Base-by-base conservation (phyloP, 306 rosid species). In the Heteromeles arbutifolia region DNA sequence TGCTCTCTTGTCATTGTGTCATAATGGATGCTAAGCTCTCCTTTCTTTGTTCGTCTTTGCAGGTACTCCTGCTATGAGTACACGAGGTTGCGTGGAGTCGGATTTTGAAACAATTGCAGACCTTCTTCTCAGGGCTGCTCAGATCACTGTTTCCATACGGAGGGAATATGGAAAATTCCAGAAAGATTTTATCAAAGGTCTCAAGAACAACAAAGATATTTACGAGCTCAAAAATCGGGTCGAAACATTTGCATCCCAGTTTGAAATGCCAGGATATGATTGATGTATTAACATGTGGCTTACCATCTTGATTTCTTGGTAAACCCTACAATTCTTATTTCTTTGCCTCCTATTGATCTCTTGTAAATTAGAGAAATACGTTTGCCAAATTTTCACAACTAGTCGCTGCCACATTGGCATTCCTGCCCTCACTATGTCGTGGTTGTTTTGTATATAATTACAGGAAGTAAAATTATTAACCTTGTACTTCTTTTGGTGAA, bases 11-110 rank as follows among this genome's bases (percentile, higher is more conserved):
- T 56, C 21, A 4, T 66, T 53, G 45, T 21, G 4, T 48, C 6
- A 15, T 15, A 5, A 14, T 11, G n/a, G 32, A 5, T 54, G 28
- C 3, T 67, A 31, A 50, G 31, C 24, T 76, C 28, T 1, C 28
- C 64, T 78, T 7, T 67, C 59, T 4, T 50, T 74, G 65, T 45
- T 53, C 77, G 6, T 28, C 32, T 68, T 68, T 80, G 54, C 82
- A 93, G 97, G 97, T 63, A 85, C 97, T 74, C 98, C 96, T 78
- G 97, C 96, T 76, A 91, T 94, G 98, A 94, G 97, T 44, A 77
- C 97, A 63, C 81, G 96, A 86, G 96, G 97, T 56, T 94, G 97
- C 78, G 28, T 86, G 21, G 97, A 90, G 85, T 87, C 90, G 7
- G 96, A 91, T 80, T 91, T 93, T 68, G 97, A 90, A 83, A 86